Conservation (phyloP, 2,329 filamentous ascomycete species). For the Byssoonygena ceratinophila region DNA sequence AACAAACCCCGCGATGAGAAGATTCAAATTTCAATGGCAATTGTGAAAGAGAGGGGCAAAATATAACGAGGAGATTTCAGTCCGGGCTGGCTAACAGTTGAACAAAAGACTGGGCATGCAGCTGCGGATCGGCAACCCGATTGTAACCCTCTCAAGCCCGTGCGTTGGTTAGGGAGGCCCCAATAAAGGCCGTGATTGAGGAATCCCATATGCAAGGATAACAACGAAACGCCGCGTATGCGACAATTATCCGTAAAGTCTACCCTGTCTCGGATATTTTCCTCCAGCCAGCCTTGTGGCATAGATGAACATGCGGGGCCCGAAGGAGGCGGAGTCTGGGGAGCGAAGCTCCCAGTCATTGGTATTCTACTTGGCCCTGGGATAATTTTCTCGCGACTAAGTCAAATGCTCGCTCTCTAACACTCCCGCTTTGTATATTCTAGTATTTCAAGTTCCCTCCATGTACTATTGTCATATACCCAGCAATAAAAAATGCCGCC, state of each 20-base stretch:
- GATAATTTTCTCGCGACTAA: too few species aligned
- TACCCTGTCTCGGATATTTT: too few species aligned
- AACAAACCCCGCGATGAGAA: neutral
- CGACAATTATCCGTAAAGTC: too few species aligned
- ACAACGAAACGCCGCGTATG: too few species aligned
- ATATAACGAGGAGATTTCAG: neutral
- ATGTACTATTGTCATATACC: neutral
- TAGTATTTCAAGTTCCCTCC: neutral
- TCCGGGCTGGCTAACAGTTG: neutral
- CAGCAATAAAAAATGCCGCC: neutral
- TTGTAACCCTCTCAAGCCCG: neutral
- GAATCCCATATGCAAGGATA: too few species aligned
- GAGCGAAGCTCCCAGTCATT: too few species aligned
- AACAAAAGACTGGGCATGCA: neutral
- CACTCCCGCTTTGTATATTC: neutral
- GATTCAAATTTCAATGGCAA: neutral
- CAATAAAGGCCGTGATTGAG: too few species aligned
- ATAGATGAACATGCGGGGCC: too few species aligned
- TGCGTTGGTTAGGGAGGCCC: neutral
- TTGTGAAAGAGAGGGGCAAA: neutral
- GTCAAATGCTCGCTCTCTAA: neutral
- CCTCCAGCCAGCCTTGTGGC: too few species aligned
- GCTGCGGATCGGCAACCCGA: neutral
- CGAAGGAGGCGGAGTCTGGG: too few species aligned
- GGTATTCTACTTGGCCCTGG: too few species aligned